A percentile compares a stretch with the other conserved stretches of the same genome.
Conservation (phyloP, 2,329 filamentous ascomycete genomes). For the Cladophialophora bantiana region DNA sequence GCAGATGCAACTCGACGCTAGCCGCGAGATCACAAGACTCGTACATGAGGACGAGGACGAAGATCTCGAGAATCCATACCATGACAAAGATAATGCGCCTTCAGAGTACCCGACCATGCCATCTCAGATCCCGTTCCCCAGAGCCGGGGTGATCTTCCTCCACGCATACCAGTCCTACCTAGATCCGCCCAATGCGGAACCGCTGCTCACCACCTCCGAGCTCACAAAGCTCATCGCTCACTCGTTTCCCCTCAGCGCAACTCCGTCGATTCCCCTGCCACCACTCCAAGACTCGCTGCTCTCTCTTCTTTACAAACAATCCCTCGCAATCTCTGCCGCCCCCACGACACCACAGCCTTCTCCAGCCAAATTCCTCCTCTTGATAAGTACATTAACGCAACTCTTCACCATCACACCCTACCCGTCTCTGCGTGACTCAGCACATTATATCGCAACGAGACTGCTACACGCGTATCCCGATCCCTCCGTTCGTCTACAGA, state of each 20-base stretch:
- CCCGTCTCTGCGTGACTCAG: conserved; percentile 35
- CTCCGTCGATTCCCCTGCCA: conserved; percentile 29
- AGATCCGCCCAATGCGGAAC: conserved; percentile 17
- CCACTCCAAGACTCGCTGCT: conserved; percentile 34
- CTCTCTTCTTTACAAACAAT: conserved; percentile 32
- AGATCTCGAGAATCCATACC: conserved; percentile 16
- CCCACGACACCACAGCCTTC: conserved; percentile 24
- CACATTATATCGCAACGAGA: conserved; percentile 37
- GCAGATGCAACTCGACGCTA: conserved; percentile 27
- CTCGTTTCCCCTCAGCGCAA: conserved; percentile 32
- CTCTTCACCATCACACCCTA: conserved; percentile 38
- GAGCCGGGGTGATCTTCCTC: conserved; percentile 36
- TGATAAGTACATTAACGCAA: conserved; percentile 37
- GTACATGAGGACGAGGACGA: conserved; percentile 26
- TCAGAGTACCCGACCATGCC: conserved; percentile 41
- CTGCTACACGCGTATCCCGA: conserved; percentile 37
- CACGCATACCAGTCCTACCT: conserved; percentile 30
- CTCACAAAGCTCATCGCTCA: conserved; percentile 35
- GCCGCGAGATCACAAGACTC: conserved; percentile 28
- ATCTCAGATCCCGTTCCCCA: conserved; percentile 39
- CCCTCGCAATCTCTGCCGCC: conserved; percentile 16
- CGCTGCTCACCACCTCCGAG: conserved; percentile 26
- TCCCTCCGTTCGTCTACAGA: conserved; percentile 26
- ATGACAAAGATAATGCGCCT: conserved; percentile 31
- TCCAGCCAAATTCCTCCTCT: conserved; percentile 35